These are phyloP conservation scores for Chlorella vulgaris DNA, from an alignment of 139 green algal genomes.

Conservation along the genomic window DNA sequence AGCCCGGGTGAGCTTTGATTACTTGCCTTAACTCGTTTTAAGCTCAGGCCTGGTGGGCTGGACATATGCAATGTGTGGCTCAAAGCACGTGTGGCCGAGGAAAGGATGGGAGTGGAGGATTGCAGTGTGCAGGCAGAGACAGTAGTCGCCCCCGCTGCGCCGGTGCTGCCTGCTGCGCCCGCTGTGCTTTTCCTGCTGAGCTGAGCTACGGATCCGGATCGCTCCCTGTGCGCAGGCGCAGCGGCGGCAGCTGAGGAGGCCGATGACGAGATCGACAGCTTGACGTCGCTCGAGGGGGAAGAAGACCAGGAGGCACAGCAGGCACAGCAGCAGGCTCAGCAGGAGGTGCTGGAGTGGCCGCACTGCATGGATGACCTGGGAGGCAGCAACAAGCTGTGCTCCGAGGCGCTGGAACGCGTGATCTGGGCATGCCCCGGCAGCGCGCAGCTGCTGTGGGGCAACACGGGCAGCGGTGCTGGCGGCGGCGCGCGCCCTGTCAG, in stretches of 20 bases:
- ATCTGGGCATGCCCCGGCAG: conserved; percentile 9
- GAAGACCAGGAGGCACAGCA: no score
- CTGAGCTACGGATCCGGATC: no score
- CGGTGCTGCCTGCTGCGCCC: not conserved
- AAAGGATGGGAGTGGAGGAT: no score
- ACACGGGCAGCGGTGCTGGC: not conserved
- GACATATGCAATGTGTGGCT: no score
- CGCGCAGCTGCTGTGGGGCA: conserved; percentile 29
- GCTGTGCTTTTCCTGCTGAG: not conserved
- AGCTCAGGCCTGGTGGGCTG: no score
- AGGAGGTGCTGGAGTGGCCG: conserved; percentile 24
- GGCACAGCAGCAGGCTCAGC: not conserved
- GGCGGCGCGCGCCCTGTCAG: not conserved
- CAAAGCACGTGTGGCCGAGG: no score
- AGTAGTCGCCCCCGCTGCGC: no score
- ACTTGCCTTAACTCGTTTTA: no score
- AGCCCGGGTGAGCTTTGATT: no score
- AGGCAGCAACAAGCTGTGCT: conserved; percentile 43
- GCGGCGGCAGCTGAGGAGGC: not conserved
- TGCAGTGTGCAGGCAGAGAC: no score
- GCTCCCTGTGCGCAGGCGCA: not conserved
- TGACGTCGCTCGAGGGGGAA: no score
- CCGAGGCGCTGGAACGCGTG: conserved; percentile 31
- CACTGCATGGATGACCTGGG: conserved; percentile 51
- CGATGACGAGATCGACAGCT: not conserved